Evolutionary conservation across 2,329 filamentous ascomycete genomes (phyloP).

Genomic region (Colletotrichum cuscutae): DNA sequence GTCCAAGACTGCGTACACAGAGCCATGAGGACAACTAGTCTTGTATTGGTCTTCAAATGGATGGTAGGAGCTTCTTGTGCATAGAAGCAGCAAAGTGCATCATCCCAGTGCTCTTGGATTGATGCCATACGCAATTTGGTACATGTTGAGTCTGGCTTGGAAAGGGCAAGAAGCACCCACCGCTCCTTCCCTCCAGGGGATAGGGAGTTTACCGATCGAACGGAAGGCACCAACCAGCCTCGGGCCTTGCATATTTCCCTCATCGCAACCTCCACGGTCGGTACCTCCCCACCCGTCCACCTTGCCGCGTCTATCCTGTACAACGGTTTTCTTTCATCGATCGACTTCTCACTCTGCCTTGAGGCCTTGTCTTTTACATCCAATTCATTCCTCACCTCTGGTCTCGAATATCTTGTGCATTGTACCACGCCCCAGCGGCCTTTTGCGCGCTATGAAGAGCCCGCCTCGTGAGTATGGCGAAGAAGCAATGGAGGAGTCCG

Average conservation of each 20-base stretch:
- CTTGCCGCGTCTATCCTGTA: background rate
- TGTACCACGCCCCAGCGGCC: background rate
- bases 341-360: background rate
- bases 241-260: background rate
- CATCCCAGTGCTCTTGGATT: background rate
- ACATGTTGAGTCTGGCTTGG: background rate
- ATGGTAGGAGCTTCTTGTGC: background rate
- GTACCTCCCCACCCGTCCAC: background rate
- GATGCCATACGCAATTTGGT: background rate
- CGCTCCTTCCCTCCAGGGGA: background rate
- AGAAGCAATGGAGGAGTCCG: background rate
- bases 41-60: background rate
- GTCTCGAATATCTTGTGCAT: background rate
- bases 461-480: too few species aligned
- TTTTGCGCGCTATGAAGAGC: too few species aligned
- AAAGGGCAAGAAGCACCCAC: background rate
- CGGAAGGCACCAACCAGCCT: background rate
- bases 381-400: too few species aligned
- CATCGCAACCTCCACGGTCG: background rate
- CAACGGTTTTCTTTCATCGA: background rate
- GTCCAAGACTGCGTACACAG: background rate
- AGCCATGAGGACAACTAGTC: background rate
- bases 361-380: too few species aligned
- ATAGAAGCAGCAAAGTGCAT: background rate
- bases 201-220: background rate